Conservation (phyloP, 2,329 filamentous ascomycete species). For the Fusarium mexicanum region DNA sequence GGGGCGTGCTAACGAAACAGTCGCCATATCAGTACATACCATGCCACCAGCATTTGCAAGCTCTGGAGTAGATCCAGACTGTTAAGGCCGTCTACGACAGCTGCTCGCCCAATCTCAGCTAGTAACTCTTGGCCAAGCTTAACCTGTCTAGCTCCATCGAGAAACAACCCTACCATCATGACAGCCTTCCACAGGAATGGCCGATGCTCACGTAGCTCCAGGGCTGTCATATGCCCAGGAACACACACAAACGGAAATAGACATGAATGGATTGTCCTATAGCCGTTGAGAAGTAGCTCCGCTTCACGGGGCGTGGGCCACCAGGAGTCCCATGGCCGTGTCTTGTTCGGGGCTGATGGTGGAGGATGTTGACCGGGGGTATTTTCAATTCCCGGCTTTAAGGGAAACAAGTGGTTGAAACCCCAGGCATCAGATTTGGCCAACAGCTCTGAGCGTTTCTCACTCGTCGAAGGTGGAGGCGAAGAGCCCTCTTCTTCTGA, state of each 20-base stretch:
- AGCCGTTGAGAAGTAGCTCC: conserved; percentile 51
- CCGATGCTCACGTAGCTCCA: conserved; percentile 49
- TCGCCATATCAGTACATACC: conserved; percentile 48
- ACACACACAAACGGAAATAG: conserved; percentile 59
- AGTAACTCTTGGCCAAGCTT: conserved; percentile 56
- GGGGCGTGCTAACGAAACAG: background rate
- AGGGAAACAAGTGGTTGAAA: conserved; percentile 51
- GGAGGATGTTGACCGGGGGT: conserved; percentile 14
- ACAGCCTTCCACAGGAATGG: conserved; percentile 61
- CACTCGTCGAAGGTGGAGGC: conserved; percentile 9
- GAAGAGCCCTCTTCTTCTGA: conserved; percentile 13
- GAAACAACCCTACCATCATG: conserved; percentile 56
- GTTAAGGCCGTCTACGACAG: conserved; percentile 54
- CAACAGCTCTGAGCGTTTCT: conserved; percentile 6
- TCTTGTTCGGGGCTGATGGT: conserved; percentile 15
- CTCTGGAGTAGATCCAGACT: conserved; percentile 60
- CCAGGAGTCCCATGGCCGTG: conserved; percentile 43
- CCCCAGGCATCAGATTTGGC: conserved; percentile 27
- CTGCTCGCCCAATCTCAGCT: conserved; percentile 53
- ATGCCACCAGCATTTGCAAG: conserved; percentile 56
- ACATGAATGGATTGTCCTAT: conserved; percentile 46
- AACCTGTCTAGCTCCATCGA: conserved; percentile 56
- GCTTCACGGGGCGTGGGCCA: conserved; percentile 57
- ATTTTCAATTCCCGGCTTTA: conserved; percentile 14
- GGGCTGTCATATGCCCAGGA: conserved; percentile 49